Conservation (phyloP, 2,329 filamentous ascomycete species). For the Septoria petroselini region DNA sequence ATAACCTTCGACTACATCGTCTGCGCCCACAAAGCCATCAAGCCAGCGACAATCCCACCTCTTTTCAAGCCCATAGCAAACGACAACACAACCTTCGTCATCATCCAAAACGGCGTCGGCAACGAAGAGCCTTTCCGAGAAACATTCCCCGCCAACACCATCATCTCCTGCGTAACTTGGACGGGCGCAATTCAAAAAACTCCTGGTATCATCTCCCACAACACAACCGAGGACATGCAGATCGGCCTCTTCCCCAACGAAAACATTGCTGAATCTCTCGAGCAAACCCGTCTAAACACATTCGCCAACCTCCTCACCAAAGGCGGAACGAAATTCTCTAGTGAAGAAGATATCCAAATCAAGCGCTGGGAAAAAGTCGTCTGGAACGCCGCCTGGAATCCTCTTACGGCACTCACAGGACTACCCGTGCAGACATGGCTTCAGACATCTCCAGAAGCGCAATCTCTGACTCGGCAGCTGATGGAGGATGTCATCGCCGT, state of each 20-base stretch:
- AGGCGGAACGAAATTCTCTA: conserved; percentile 47
- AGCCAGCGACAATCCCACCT: conserved; percentile 37
- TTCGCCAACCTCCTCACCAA: conserved; percentile 45
- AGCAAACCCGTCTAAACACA: conserved; percentile 41
- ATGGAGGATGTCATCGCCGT: conserved; percentile 48
- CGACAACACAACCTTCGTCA: conserved; percentile 53
- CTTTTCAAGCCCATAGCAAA: conserved; percentile 42
- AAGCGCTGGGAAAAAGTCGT: conserved; percentile 61
- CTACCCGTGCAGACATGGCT: conserved; percentile 46
- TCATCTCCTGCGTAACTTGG: conserved; percentile 57
- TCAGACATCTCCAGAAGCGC: conserved; percentile 41
- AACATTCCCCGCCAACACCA: conserved; percentile 51
- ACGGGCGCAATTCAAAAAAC: conserved; percentile 52
- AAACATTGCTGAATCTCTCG: conserved; percentile 29
- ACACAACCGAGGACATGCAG: conserved; percentile 54
- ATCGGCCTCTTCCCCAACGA: conserved; percentile 53
- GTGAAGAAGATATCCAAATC: conserved; percentile 55
- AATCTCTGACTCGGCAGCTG: conserved; percentile 40
- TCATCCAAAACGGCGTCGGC: conserved; percentile 62
- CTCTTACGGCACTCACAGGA: conserved; percentile 48
- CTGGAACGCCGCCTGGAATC: conserved; percentile 61
- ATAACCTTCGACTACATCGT: conserved; percentile 48
- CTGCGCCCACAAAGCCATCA: conserved; percentile 48
- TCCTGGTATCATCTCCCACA: conserved; percentile 52
- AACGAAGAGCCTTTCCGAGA: conserved; percentile 56